Evolutionary conservation across 371 early-diverging fungal species (phyloP).

Genomic region (Dipsacomyces acuminosporus): DNA sequence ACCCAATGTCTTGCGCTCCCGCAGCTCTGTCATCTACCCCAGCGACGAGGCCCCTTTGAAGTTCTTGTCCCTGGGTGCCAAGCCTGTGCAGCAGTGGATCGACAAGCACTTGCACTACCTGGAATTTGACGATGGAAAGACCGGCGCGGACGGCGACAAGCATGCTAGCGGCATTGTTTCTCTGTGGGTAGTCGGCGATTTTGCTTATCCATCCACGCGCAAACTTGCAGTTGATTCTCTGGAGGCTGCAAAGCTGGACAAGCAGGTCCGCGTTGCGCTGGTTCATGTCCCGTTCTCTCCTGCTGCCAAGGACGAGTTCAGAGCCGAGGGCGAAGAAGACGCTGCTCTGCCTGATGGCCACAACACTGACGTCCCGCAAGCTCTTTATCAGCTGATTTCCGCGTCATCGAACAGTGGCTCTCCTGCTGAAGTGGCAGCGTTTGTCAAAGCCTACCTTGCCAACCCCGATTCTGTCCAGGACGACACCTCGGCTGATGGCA

Average conservation of each 20-base stretch:
- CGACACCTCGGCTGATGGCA: conserved; percentile 1
- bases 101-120: conserved; percentile 14
- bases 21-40: conserved; percentile 62
- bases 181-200: conserved; percentile 41
- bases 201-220: conserved; percentile 11
- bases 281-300: conserved; percentile 11
- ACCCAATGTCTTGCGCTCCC: conserved; percentile 53
- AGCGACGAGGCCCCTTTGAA: conserved; percentile 56
- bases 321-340: conserved; percentile 22
- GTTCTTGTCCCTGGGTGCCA: conserved; percentile 43
- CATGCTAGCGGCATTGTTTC: conserved; percentile 7
- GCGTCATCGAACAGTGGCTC: background rate
- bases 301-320: background rate
- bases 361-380: conserved; percentile 31
- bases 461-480: background rate
- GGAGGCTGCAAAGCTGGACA: conserved; percentile 16
- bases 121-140: background rate
- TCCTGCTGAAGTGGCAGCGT: conserved; percentile 6
- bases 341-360: conserved; percentile 13
- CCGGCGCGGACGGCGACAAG: background rate
- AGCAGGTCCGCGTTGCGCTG: conserved; percentile 28
- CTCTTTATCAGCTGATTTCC: conserved; percentile 17
- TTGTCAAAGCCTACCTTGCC: conserved; percentile 5
- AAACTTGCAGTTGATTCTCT: conserved; percentile 19
- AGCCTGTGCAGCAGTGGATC: conserved; percentile 16